phyloP scores from a whole-genome alignment of 768 basidiomycete genomes.

The Hemileccinum rubropunctum region DNA sequence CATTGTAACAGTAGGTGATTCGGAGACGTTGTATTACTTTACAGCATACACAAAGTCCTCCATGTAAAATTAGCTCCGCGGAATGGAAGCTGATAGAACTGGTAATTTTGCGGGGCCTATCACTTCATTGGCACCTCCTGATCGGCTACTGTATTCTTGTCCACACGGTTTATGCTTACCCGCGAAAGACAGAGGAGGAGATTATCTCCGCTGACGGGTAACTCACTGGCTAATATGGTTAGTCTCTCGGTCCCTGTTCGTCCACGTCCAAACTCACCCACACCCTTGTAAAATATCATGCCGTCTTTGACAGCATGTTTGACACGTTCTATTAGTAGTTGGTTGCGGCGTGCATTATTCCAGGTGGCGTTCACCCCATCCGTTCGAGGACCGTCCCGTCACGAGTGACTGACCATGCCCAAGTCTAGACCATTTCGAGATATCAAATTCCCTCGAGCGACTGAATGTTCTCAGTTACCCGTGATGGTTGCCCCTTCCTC shows the following conservation, averaged over 20 bases:
- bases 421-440: conserved; percentile 18
- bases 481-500: conserved; percentile 3
- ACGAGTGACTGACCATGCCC: not conserved
- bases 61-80: conserved; percentile 3
- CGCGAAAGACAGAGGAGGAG: conserved; percentile 12
- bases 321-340: not conserved
- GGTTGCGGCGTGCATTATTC: not conserved
- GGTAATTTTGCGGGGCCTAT: conserved; percentile 14
- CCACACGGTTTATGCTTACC: conserved; percentile 6
- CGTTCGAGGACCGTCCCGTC: too few species aligned
- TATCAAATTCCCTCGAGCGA: conserved; percentile 8
- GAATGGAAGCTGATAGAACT: conserved; percentile 22
- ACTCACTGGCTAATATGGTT: conserved; percentile 6
- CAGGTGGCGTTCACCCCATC: not conserved
- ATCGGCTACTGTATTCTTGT: conserved; percentile 1
- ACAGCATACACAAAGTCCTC: not conserved
- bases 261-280: not conserved
- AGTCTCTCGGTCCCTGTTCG: conserved; percentile 5
- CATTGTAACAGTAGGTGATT: not conserved
- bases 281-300: not conserved
- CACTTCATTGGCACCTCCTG: conserved; percentile 10
- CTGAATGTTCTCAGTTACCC: conserved; percentile 10
- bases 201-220: conserved; percentile 22
- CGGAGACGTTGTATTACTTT: conserved; percentile 2
- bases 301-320: not conserved